Evolutionary conservation across 768 basidiomycete species (phyloP), one percentile per base, ranked within the genome.

Genomic region (Mrakia frigida): DNA sequence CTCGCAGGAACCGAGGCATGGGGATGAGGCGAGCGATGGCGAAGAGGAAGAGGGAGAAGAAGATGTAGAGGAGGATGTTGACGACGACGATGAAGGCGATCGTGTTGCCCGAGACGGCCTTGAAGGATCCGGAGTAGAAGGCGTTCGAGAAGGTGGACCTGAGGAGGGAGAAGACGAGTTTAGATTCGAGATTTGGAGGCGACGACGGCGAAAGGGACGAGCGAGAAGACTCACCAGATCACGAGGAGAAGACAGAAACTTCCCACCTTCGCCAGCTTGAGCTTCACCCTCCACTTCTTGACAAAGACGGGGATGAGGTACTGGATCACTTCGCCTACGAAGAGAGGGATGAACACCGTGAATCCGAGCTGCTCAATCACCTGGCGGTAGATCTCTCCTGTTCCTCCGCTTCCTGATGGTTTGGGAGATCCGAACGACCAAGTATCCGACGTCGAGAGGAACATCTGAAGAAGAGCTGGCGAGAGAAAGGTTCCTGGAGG

Each of bases 281-380:
- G 74, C 31, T 77, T 80, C 3, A 59, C 41, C 10, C 79, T 50
- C 14, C 75, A 65, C 71, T 78, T 79, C 73, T 81, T 80, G 37
- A 79, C 75, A n/a, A 79, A 74, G 13, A 74, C 75, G 1, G 82
- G 80, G 68, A 74, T 80, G n/a, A 80, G 37, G 16, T 65, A 79
- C 77, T 82, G 79, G 31, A 83, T 72, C 56, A 81, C 73, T 75
- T 83, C 81, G n/a, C 82, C 82, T 9, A 81, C 81, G 56, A 80
- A 78, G 0, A 83, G 79, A 0, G 83, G 82, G 37, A 82, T 75
- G 61, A 81, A 82, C 18, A 83, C 82, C 2, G 80, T 80, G 70
- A 77, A 78, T 4, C 81, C 82, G 41, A 83, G 80, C 65, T 79
- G 82, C 70, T 81, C 75, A 16, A 77, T 72, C 28, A 82, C 81